These are phyloP conservation scores for Capsicum rhomboideum DNA, from an alignment of 257 asterid species.

Conservation along the genomic window DNA sequence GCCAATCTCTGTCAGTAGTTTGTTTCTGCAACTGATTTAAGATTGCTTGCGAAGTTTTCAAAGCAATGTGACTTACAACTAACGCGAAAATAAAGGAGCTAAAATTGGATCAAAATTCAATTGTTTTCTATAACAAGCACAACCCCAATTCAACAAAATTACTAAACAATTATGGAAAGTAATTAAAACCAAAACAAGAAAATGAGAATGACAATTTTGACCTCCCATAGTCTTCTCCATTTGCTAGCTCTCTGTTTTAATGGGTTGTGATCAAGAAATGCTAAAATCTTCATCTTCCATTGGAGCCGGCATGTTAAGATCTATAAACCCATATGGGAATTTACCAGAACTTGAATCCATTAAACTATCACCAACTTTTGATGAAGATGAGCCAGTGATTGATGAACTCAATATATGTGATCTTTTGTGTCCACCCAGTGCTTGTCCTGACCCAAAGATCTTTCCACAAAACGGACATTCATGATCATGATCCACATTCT, in stretches of 20 bases:
- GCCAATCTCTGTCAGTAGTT: constrained; percentile 6
- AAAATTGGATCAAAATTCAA: not conserved
- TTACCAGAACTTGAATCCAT: constrained; percentile 10
- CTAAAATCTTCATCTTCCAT: constrained; percentile 26
- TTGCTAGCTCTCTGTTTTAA: not conserved
- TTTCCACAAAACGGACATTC: constrained; percentile 51
- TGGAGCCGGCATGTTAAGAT: constrained; percentile 46
- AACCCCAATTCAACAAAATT: not conserved
- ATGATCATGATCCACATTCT: constrained; percentile 24
- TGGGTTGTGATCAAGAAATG: not conserved
- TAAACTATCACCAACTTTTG: constrained; percentile 3
- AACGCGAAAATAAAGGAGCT: not conserved
- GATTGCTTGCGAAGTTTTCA: constrained; percentile 3
- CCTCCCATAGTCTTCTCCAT: constrained; percentile 1
- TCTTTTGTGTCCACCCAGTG: constrained; percentile 67
- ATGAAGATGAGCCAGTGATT: not conserved
- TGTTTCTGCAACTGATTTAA: constrained; percentile 5
- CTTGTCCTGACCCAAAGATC: constrained; percentile 50
- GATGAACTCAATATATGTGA: constrained; percentile 23
- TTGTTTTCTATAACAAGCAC: not conserved
- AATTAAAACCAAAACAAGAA: not conserved
- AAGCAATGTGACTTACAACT: constrained; percentile 7
- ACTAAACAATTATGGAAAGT: not conserved
- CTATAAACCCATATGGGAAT: constrained; percentile 18
- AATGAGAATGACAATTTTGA: not conserved